Conservation (phyloP, 2,329 filamentous ascomycete species). For the Coniochaeta sp. region DNA sequence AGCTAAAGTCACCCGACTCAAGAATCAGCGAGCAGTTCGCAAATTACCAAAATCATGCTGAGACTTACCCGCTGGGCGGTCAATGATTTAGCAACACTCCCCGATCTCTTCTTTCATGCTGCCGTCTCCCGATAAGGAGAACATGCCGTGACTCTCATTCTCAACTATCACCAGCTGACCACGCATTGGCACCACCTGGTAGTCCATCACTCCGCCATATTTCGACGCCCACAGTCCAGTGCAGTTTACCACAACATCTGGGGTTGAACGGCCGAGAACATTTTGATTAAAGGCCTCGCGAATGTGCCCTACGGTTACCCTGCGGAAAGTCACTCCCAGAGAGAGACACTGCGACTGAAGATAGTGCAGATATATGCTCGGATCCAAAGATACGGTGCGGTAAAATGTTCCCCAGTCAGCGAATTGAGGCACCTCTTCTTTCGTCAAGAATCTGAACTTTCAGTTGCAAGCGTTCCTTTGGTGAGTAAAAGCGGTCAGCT, state of each 20-base stretch:
- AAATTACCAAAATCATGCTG: neutral
- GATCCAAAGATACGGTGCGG: neutral
- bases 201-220: neutral
- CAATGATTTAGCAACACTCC: neutral
- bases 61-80: neutral
- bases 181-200: neutral
- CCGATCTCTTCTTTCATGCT: neutral
- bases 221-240: neutral
- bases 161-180: neutral
- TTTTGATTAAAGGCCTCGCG: neutral
- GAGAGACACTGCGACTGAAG: neutral
- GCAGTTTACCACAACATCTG: neutral
- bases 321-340: neutral
- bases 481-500: neutral
- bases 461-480: neutral
- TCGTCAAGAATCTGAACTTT: neutral
- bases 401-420: conserved; percentile 1
- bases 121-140: neutral
- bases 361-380: neutral
- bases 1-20: neutral
- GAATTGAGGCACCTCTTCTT: neutral
- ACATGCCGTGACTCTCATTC: neutral
- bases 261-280: neutral
- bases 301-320: neutral
- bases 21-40: neutral